Evolutionary conservation across 1,284 basidiomycete genomes (phyloP), one percentile per base, ranked within the genome.

Genomic region (Tilletia indica): DNA sequence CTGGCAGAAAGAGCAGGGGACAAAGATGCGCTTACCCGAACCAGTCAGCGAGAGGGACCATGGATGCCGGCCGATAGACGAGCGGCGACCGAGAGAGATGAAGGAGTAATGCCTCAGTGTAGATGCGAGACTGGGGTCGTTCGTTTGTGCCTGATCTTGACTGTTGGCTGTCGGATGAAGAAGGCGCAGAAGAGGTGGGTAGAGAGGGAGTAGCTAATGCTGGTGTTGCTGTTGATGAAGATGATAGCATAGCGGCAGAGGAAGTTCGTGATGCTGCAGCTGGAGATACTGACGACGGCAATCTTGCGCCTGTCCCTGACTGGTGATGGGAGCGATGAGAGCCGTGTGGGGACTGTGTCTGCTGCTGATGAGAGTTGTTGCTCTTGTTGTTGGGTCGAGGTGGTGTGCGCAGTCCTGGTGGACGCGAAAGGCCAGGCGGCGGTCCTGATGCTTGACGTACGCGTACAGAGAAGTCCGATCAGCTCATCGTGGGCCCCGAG

Each of bases 11-110:
- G 51, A 25, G 12, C 6, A 8, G 6, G 51, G 36, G 36, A 39
- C 36, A 39, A 9, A 6, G 61, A 36, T 39, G 34, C 34, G 21
- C 61, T 64, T 21, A 64, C 61, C 61, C 61, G 36, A 36, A 64
- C 61, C 61, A 64, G 36, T 64, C 61, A 12, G 61, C 31, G 19
- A 64, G 36, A 19, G 61, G 36, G 9, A 64, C 16, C 61, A 64
- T 64, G 36, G 61, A 38, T 6, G 61, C 16, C 16, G 61, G 61
- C 9, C 36, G 31, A 14, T 19, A 11, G 34, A 64, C 36, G 34
- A 64, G 61, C 9, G 61, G 61, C n/a, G 61, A 64, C n/a, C 61
- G 61, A 3, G 61, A 64, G 61, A 64, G 61, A 39, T 64, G 61
- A 19, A 64, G 61, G 11, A 64, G 12, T 3, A 64, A 16, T 6